Conservation (phyloP, 352 stramenopile species). For the Pilasporangium apinafurcum region DNA sequence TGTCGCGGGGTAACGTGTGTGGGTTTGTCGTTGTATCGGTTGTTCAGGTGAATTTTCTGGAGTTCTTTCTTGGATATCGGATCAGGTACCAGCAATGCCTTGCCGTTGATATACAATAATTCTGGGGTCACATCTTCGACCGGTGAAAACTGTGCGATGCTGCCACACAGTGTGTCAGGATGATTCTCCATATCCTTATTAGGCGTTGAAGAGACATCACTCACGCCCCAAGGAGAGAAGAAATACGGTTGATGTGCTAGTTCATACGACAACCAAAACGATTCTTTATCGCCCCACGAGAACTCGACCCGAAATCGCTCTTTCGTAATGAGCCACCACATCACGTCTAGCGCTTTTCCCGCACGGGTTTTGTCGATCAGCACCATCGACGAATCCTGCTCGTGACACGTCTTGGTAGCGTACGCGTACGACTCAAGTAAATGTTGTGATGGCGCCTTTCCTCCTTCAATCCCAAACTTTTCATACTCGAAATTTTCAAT, state of each 20-base stretch:
- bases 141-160: slow-evolving; percentile 27
- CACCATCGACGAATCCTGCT: slow-evolving; percentile 58
- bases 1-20: slow-evolving; percentile 11
- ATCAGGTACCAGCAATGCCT: slow-evolving; percentile 11
- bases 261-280: slow-evolving; percentile 47
- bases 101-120: slow-evolving; percentile 6
- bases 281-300: slow-evolving; percentile 43
- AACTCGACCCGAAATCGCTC: slow-evolving; percentile 23
- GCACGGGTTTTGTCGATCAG: slow-evolving; percentile 18
- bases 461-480: slow-evolving; percentile 20
- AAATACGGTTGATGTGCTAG: slow-evolving; percentile 36
- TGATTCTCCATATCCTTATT: slow-evolving; percentile 29
- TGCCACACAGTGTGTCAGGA: slow-evolving; percentile 28
- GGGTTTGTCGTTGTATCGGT: slow-evolving; percentile 17
- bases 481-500: slow-evolving; percentile 51
- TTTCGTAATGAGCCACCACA: slow-evolving; percentile 30
- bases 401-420: slow-evolving; percentile 34
- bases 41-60: neutral
- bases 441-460: slow-evolving; percentile 19
- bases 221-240: slow-evolving; percentile 42
- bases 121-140: slow-evolving; percentile 7
- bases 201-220: slow-evolving; percentile 22
- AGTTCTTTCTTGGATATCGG: neutral
- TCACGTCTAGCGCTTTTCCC: slow-evolving; percentile 21
- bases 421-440: slow-evolving; percentile 38